Base-by-base conservation (phyloP, 169 alveolate genomes). In the Perkinsus chesapeaki region DNA sequence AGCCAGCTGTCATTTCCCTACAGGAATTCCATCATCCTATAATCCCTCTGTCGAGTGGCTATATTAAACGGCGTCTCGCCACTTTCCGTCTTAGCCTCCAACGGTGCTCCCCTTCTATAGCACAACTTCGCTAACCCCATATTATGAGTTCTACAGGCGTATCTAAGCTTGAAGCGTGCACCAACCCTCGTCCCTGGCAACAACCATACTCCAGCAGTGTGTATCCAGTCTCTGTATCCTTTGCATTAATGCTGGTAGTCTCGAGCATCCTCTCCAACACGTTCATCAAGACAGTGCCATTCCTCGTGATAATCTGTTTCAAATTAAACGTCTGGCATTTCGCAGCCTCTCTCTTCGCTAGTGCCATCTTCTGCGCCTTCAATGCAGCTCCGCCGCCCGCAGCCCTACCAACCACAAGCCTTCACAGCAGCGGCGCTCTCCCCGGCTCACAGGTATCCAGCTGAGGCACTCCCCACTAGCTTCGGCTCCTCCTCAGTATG, bases 51-150 rank as follows among this genome's bases (percentile, higher is more conserved):
- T 19, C 34, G 37, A 5, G 92, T 91, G 3, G 92, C 48, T 39
- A 91, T 91, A 39, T 19, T 91, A 37, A 91, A 39, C 0, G 92
- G 92, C 0, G 48, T 91, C 12, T 91, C 92, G 16, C 92, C 92
- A 38, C 73, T 39, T 48, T 82, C 73, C 92, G 92, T 94, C 93
- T 91, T 92, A 9, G 91, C 93, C 37, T 92, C 73, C 47, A 94
- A 39, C 39, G 91, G 91, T 34, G 95, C 95, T 19, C 95, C 95
- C 36, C 95, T 92, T n/a, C 95, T 92, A 73, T 94, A 94, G 95
- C 95, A 94, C 7, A 94, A 93, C 94, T 94, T 94, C 36, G 95
- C 95, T 73, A 94, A 48, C 73, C 94, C 95, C 93, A 94, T 82
- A 73, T 94, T 94, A 23, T 94, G 94, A 3, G 93, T 91, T 7